phyloP scores from a whole-genome alignment of 2,329 filamentous ascomycete genomes.

The Diaporthe eres region DNA sequence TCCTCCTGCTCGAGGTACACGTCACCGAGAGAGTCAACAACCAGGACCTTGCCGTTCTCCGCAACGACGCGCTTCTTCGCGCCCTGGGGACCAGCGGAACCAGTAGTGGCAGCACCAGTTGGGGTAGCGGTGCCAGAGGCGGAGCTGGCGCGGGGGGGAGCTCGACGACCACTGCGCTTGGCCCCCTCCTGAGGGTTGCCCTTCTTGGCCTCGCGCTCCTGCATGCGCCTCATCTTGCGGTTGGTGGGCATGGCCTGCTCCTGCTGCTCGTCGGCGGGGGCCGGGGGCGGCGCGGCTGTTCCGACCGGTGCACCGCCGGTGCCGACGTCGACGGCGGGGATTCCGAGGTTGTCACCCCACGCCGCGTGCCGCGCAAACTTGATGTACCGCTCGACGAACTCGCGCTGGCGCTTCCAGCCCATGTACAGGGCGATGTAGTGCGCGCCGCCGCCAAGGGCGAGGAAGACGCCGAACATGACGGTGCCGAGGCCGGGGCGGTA shows the following conservation, averaged over 20 bases:
- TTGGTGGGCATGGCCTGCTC: conserved; percentile 73
- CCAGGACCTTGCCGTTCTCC: conserved; percentile 94
- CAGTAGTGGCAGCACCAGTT: conserved; percentile 65
- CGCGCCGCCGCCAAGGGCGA: conserved; percentile 85
- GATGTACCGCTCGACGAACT: conserved; percentile 94
- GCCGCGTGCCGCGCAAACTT: conserved; percentile 88
- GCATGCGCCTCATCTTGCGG: conserved; percentile 87
- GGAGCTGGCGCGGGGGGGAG: conserved; percentile 52
- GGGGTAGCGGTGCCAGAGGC: conserved; percentile 66
- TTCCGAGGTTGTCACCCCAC: conserved; percentile 85
- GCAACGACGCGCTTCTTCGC: conserved; percentile 90
- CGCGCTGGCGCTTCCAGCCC: conserved; percentile 88
- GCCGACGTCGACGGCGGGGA: conserved; percentile 72
- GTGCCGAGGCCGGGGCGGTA: conserved; percentile 92
- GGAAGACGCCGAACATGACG: conserved; percentile 84
- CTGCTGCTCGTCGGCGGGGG: conserved; percentile 59
- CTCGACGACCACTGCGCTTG: conserved; percentile 53
- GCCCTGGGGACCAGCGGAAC: conserved; percentile 74
- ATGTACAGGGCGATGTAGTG: conserved; percentile 91
- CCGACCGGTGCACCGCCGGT: conserved; percentile 49
- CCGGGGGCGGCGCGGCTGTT: conserved; percentile 55
- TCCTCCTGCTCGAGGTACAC: conserved; percentile 95
- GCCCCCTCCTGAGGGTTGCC: conserved; percentile 69
- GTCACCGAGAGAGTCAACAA: conserved; percentile 92
- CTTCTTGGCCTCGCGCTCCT: conserved; percentile 87